phyloP scores from a whole-genome alignment of 306 rosid genomes.

The Vachellia pachyceras region DNA sequence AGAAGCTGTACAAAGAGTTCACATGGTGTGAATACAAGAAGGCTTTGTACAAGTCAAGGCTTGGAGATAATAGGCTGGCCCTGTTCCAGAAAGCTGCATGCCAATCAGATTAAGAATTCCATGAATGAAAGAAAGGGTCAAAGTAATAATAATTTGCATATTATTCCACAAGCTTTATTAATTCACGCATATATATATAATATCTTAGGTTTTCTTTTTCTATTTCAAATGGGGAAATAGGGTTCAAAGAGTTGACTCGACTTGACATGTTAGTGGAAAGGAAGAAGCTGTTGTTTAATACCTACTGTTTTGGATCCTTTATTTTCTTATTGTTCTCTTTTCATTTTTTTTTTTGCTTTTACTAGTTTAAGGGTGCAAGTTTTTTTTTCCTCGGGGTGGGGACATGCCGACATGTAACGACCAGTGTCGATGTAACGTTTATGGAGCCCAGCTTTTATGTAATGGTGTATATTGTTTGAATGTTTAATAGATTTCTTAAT shows the following conservation, averaged over 20 bases:
- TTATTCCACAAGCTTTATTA: too few relatives aligned
- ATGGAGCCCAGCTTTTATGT: neutral
- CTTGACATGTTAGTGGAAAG: slow-evolving; percentile 53
- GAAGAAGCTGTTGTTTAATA: slow-evolving; percentile 40
- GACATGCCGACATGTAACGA: slow-evolving; percentile 46
- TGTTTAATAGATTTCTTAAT: neutral
- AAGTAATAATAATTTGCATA: neutral
- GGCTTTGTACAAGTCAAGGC: slow-evolving; percentile 63
- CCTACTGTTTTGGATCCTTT: neutral
- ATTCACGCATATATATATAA: too few relatives aligned
- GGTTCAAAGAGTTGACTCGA: slow-evolving; percentile 50
- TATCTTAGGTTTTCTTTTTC: neutral
- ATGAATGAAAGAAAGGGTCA: neutral
- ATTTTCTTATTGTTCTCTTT: too few relatives aligned
- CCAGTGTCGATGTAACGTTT: slow-evolving; percentile 27
- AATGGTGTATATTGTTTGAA: slow-evolving; percentile 2
- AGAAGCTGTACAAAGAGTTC: slow-evolving; percentile 57
- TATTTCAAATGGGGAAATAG: slow-evolving; percentile 7
- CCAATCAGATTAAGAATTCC: neutral
- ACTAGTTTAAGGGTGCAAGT: too few relatives aligned
- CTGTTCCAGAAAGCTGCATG: slow-evolving; percentile 56
- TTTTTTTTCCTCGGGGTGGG: too few relatives aligned
- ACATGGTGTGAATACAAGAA: slow-evolving; percentile 82
- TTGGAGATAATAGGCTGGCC: slow-evolving; percentile 70
- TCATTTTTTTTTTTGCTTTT: too few relatives aligned